A percentile compares a stretch with the other conserved stretches of the same genome.
Evolutionary conservation across 805 yeast species (phyloP).

Genomic region (Candida nemodendra): DNA sequence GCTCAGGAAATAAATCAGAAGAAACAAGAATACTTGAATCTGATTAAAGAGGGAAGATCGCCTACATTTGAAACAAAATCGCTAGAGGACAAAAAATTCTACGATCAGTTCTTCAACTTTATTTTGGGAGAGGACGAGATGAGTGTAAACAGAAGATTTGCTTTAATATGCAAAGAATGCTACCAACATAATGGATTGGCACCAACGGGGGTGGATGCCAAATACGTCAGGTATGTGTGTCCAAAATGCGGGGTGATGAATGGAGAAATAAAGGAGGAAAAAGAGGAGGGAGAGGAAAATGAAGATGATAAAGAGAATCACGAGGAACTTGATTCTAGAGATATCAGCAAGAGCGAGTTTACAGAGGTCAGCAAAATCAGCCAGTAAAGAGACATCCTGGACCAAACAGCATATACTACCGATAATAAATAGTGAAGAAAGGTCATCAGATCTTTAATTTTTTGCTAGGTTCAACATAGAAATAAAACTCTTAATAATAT

Average conservation of each 20-base stretch:
- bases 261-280: conserved; percentile 18
- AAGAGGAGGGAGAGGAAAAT: conserved; percentile 2
- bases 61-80: conserved; percentile 11
- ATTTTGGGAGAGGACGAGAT: conserved; percentile 65
- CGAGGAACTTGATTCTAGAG: conserved; percentile 3
- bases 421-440: too few species aligned
- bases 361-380: conserved; percentile 2
- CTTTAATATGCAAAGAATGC: conserved; percentile 70
- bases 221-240: conserved; percentile 55
- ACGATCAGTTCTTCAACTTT: conserved; percentile 39
- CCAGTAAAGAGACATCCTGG: too few species aligned
- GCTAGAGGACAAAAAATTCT: conserved; percentile 11
- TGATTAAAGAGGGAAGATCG: conserved; percentile 30
- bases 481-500: background rate
- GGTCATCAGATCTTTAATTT: background rate
- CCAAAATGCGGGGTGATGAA: conserved; percentile 56
- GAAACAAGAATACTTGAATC: conserved; percentile 37
- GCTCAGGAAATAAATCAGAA: conserved; percentile 43
- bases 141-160: conserved; percentile 59
- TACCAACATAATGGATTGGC: conserved; percentile 77
- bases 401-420: too few species aligned
- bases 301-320: conserved; percentile 1
- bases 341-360: conserved; percentile 9
- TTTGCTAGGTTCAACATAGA: background rate
- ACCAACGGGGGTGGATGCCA: conserved; percentile 61